A percentile compares a stretch with the other conserved stretches of the same genome.
These are phyloP conservation scores for Gossypium aridum DNA, from an alignment of 441 rosid species.

Conservation along the genomic window DNA sequence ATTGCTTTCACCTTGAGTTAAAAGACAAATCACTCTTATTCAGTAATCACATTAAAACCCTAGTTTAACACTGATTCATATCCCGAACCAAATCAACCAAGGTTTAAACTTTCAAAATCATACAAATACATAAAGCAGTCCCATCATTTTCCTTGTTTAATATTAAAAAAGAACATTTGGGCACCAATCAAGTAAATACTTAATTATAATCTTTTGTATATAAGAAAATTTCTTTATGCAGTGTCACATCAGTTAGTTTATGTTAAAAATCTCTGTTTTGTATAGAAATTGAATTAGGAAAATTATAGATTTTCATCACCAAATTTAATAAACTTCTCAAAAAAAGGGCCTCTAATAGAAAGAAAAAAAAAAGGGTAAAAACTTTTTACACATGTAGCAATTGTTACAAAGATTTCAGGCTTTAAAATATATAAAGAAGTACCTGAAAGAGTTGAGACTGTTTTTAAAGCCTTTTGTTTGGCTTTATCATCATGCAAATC, in stretches of 20 bases:
- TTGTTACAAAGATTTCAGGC: neutral
- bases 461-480: slow-evolving; percentile 87
- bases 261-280: neutral
- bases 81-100: no score
- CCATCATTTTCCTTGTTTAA: neutral
- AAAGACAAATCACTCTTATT: neutral
- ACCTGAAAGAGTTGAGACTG: slow-evolving; percentile 86
- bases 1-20: slow-evolving; percentile 15
- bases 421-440: neutral
- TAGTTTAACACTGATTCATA: no score
- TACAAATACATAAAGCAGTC: neutral
- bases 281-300: neutral
- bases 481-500: slow-evolving; percentile 75
- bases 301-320: neutral
- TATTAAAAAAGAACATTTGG: neutral
- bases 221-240: neutral
- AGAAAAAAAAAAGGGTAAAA: neutral
- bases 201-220: neutral
- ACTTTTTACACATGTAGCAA: neutral
- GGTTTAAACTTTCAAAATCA: neutral
- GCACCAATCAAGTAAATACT: neutral
- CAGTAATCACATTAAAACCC: no score
- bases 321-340: neutral
- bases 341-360: neutral
- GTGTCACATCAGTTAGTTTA: neutral